Conservation (phyloP, 768 basidiomycete species). For the Collybia mongolica region DNA sequence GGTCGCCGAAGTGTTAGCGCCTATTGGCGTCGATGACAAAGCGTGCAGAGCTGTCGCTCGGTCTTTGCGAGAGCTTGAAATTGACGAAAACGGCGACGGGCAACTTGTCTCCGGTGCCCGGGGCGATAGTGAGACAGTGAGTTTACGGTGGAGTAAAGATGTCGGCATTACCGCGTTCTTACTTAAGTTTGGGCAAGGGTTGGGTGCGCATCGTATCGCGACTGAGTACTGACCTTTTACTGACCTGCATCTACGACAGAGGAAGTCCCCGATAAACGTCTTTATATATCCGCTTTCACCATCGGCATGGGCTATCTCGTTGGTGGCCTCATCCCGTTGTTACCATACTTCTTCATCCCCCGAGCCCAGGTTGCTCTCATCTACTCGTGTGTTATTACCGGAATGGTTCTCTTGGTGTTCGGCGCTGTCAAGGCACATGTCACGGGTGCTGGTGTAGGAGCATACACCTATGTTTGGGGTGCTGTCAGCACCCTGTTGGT, state of each 20-base stretch:
- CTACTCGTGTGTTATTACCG: slow-evolving; percentile 80
- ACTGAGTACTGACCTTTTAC: neutral
- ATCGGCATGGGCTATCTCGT: slow-evolving; percentile 94
- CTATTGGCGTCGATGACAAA: slow-evolving; percentile 85
- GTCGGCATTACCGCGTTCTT: slow-evolving; percentile 92
- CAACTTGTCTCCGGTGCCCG: slow-evolving; percentile 13
- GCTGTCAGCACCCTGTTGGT: slow-evolving; percentile 85
- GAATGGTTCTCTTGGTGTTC: slow-evolving; percentile 83
- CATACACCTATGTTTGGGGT: slow-evolving; percentile 79
- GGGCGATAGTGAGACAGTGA: slow-evolving; percentile 55
- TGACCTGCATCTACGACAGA: slow-evolving; percentile 43
- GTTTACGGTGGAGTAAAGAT: slow-evolving; percentile 67
- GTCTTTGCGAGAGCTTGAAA: slow-evolving; percentile 68
- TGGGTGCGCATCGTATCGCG: slow-evolving; percentile 52
- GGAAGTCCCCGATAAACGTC: slow-evolving; percentile 80
- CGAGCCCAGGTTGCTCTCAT: slow-evolving; percentile 66
- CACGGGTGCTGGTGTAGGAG: slow-evolving; percentile 73
- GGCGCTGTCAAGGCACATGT: slow-evolving; percentile 88
- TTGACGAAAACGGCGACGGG: slow-evolving; percentile 28
- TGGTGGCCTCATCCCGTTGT: slow-evolving; percentile 89
- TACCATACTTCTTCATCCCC: slow-evolving; percentile 90
- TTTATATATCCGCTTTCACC: slow-evolving; percentile 91
- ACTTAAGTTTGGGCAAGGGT: slow-evolving; percentile 92
- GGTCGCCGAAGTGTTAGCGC: slow-evolving; percentile 82
- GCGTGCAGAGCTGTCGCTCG: slow-evolving; percentile 79